phyloP scores from a whole-genome alignment of 2,329 filamentous ascomycete species.

The Xylaria sp. region DNA sequence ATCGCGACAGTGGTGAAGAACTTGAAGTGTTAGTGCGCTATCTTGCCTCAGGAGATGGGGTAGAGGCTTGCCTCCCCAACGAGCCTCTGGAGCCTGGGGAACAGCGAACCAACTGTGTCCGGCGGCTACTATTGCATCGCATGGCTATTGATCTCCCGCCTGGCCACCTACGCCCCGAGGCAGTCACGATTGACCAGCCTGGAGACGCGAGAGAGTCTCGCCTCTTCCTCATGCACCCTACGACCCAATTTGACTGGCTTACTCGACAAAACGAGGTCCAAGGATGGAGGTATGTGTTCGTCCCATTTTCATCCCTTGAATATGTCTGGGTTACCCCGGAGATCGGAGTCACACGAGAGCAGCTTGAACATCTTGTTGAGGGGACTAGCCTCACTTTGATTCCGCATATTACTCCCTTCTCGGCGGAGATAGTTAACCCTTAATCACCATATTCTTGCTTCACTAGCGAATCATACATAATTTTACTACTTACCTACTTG shows the following conservation, averaged over 20 bases:
- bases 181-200: background rate
- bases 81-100: background rate
- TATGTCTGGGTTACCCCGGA: background rate
- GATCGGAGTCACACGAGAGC: background rate
- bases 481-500: too few relatives aligned
- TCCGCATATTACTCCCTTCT: too few relatives aligned
- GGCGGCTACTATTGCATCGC: background rate
- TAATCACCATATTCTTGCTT: too few relatives aligned
- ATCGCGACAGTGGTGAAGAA: background rate
- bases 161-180: background rate
- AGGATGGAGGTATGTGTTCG: background rate
- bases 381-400: too few relatives aligned
- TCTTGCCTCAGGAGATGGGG: background rate
- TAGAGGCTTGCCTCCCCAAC: background rate
- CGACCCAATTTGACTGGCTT: background rate
- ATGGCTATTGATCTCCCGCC: background rate
- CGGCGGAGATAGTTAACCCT: too few relatives aligned
- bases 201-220: background rate
- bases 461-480: too few relatives aligned
- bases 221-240: background rate
- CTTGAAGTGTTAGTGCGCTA: background rate
- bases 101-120: background rate
- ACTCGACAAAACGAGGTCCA: background rate
- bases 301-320: background rate
- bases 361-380: too few relatives aligned